Evolutionary conservation across 495 filamentous ascomycete species (phyloP).

Genomic region (Lasiosphaeria miniovina): DNA sequence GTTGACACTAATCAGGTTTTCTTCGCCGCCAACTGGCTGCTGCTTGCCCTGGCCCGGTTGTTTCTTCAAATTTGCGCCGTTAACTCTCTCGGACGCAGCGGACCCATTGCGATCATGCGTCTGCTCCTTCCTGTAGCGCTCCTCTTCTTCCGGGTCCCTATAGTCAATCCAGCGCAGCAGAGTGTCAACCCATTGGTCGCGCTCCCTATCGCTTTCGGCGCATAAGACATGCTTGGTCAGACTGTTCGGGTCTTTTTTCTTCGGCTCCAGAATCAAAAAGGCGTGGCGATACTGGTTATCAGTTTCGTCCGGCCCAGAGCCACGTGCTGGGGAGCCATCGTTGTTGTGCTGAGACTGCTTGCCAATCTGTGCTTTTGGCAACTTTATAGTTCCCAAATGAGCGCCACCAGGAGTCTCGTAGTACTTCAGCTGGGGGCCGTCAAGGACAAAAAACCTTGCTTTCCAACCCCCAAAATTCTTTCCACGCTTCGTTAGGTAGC

Average conservation of each 20-base stretch:
- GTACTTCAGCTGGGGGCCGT: conserved; percentile 85
- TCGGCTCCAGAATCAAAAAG: conserved; percentile 90
- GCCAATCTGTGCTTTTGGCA: conserved; percentile 87
- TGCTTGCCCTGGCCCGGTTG: conserved; percentile 40
- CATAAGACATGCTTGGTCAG: conserved; percentile 93
- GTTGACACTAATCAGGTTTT: conserved; percentile 71
- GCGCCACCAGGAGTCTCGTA: conserved; percentile 86
- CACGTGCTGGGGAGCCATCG: conserved; percentile 59
- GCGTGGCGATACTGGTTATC: conserved; percentile 97
- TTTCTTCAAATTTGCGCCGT: conserved; percentile 48
- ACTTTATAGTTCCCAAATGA: conserved; percentile 89
- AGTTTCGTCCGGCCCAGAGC: conserved; percentile 60
- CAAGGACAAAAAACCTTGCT: conserved; percentile 86
- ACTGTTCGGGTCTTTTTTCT: conserved; percentile 89
- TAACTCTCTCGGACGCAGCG: conserved; percentile 31
- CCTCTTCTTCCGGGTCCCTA: conserved; percentile 57
- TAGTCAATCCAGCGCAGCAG: conserved; percentile 87
- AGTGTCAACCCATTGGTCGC: conserved; percentile 90
- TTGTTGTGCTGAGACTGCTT: conserved; percentile 70
- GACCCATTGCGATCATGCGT: conserved; percentile 35
- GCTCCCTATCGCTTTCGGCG: conserved; percentile 88
- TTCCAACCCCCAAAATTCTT: conserved; percentile 99
- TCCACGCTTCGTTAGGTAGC: conserved; percentile 91
- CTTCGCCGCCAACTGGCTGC: conserved; percentile 28
- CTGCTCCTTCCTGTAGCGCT: conserved; percentile 27